Evolutionary conservation across 2,329 filamentous ascomycete genomes (phyloP).

Genomic region (Colletotrichum aenigma): DNA sequence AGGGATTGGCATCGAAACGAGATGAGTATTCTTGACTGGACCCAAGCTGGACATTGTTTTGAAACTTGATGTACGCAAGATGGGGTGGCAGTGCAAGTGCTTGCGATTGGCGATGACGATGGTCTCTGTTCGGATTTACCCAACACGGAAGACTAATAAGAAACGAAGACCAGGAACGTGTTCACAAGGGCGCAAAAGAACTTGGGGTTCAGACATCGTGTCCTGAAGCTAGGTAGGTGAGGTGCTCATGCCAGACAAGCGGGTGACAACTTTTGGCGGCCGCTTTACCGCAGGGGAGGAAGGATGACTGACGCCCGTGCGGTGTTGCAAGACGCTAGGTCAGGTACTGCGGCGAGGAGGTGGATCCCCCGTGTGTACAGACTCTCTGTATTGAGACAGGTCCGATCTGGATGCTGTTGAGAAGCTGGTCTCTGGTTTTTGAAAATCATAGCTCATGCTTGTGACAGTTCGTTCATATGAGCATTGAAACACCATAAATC

Average conservation of each 20-base stretch:
- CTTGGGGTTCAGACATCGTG: background rate
- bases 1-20: conserved; percentile 9
- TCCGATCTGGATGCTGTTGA: background rate
- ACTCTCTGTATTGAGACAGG: background rate
- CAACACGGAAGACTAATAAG: background rate
- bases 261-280: background rate
- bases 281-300: background rate
- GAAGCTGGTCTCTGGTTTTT: background rate
- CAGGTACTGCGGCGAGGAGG: background rate
- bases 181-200: background rate
- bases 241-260: background rate
- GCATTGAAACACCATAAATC: background rate
- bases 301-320: background rate
- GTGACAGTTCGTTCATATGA: background rate
- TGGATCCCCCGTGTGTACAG: background rate
- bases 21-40: background rate
- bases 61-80: background rate
- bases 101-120: background rate
- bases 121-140: background rate
- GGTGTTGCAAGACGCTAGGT: background rate
- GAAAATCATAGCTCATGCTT: background rate
- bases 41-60: background rate
- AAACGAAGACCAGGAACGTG: background rate
- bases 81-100: conserved; percentile 4
- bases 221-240: background rate